Evolutionary conservation across 805 yeast genomes (phyloP).

Genomic region (Candida cerambycidarum): DNA sequence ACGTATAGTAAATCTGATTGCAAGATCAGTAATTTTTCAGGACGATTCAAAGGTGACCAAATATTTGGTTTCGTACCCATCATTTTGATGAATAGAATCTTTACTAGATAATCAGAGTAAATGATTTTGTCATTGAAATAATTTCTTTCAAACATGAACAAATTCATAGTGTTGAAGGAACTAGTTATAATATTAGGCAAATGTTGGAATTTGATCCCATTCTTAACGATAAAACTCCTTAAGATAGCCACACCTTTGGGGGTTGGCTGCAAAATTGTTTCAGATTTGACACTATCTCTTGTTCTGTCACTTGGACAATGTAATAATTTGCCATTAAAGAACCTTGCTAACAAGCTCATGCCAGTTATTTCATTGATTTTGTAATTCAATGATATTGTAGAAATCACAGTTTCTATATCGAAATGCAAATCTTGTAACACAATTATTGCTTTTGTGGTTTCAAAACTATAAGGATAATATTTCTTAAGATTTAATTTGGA

Average conservation of each 20-base stretch:
- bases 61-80: constrained; percentile 69
- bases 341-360: constrained; percentile 43
- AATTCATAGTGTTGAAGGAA: constrained; percentile 66
- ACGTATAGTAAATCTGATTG: constrained; percentile 4
- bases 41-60: constrained; percentile 59
- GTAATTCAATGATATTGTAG: constrained; percentile 57
- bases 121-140: constrained; percentile 55
- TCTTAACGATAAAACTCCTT: constrained; percentile 54
- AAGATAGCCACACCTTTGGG: constrained; percentile 84
- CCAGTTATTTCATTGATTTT: constrained; percentile 53
- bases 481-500: constrained; percentile 23
- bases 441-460: constrained; percentile 48
- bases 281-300: constrained; percentile 41
- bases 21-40: constrained; percentile 20
- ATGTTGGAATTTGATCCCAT: constrained; percentile 46
- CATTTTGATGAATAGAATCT: constrained; percentile 58
- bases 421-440: constrained; percentile 51
- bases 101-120: constrained; percentile 63
- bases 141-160: constrained; percentile 68
- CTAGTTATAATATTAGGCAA: constrained; percentile 53
- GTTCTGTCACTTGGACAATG: constrained; percentile 81
- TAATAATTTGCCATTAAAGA: constrained; percentile 60
- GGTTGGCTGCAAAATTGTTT: constrained; percentile 67
- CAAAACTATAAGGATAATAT: constrained; percentile 53
- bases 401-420: constrained; percentile 46